These are phyloP conservation scores for Tilletia walkeri DNA, from an alignment of 1,284 basidiomycete genomes.

Conservation along the genomic window DNA sequence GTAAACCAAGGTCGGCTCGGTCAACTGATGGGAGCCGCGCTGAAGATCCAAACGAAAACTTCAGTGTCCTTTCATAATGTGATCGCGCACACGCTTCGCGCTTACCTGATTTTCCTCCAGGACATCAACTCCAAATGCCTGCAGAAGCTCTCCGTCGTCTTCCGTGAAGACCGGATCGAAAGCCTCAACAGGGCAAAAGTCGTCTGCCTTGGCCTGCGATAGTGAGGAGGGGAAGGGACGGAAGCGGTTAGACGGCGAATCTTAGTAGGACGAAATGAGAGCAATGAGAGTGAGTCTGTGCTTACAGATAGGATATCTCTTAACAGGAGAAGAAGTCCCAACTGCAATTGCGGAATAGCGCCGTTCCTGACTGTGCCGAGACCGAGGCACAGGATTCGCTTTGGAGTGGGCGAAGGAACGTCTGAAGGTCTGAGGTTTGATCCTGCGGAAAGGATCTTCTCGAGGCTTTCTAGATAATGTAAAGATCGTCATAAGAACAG, in stretches of 20 bases:
- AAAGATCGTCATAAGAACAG: background rate
- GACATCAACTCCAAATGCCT: slow-evolving; percentile 7
- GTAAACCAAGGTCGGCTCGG: slow-evolving; percentile 6
- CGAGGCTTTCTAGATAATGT: background rate
- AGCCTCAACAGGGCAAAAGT: background rate
- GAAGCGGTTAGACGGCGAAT: background rate
- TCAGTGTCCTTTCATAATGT: background rate
- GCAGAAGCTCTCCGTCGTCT: background rate
- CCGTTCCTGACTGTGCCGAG: background rate
- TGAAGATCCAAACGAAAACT: background rate
- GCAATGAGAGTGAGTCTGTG: background rate
- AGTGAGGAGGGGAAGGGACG: too few relatives aligned
- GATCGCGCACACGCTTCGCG: too few relatives aligned
- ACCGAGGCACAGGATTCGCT: slow-evolving; percentile 8
- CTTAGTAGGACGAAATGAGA: too few relatives aligned
- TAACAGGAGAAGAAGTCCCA: background rate
- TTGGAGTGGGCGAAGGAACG: background rate
- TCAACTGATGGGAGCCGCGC: background rate
- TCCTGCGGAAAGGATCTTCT: background rate
- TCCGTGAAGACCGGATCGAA: slow-evolving; percentile 9
- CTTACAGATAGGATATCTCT: slow-evolving; percentile 7
- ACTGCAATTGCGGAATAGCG: background rate
- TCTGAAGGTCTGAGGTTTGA: background rate
- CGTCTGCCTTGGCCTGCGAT: background rate
- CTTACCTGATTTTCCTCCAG: background rate